Conservation (phyloP, 495 filamentous ascomycete genomes). For the Penicillium dipodomyicola region DNA sequence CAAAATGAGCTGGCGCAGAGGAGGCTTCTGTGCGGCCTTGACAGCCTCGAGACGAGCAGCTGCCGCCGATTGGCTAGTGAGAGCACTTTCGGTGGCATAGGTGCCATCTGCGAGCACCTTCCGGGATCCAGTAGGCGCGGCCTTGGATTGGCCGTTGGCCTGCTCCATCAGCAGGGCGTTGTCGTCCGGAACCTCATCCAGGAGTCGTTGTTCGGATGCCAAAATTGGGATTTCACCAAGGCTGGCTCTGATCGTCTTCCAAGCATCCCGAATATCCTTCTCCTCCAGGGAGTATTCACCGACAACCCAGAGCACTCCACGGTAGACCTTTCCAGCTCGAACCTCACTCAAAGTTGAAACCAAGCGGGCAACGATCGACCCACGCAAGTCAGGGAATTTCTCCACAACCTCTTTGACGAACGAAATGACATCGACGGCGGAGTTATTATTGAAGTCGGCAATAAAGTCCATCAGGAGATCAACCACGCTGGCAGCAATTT, state of each 20-base stretch:
- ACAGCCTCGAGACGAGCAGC: conserved; percentile 93
- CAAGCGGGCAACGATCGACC: conserved; percentile 80
- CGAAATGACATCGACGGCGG: conserved; percentile 94
- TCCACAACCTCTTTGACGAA: conserved; percentile 99
- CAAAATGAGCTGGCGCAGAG: conserved; percentile 89
- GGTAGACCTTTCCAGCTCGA: conserved; percentile 94
- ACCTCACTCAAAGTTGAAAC: conserved; percentile 92
- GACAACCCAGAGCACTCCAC: conserved; percentile 95
- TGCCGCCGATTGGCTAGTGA: conserved; percentile 86
- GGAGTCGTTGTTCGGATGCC: conserved; percentile 87
- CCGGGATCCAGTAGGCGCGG: conserved; percentile 76
- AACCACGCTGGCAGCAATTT: conserved; percentile 94
- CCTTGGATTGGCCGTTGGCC: conserved; percentile 76
- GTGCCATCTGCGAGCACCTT: conserved; percentile 95
- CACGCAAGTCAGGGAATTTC: conserved; percentile 88
- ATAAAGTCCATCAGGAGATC: conserved; percentile 99
- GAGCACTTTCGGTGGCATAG: conserved; percentile 93
- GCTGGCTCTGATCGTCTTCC: conserved; percentile 92
- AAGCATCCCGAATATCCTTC: conserved; percentile 91
- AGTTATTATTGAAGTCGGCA: conserved; percentile 94
- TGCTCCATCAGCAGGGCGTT: conserved; percentile 64
- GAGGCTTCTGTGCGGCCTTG: conserved; percentile 95
- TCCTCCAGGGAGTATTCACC: conserved; percentile 95
- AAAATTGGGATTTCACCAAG: conserved; percentile 97
- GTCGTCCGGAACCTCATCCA: conserved; percentile 76